phyloP scores from a whole-genome alignment of 2,329 filamentous ascomycete species.

The Fusarium sp. region DNA sequence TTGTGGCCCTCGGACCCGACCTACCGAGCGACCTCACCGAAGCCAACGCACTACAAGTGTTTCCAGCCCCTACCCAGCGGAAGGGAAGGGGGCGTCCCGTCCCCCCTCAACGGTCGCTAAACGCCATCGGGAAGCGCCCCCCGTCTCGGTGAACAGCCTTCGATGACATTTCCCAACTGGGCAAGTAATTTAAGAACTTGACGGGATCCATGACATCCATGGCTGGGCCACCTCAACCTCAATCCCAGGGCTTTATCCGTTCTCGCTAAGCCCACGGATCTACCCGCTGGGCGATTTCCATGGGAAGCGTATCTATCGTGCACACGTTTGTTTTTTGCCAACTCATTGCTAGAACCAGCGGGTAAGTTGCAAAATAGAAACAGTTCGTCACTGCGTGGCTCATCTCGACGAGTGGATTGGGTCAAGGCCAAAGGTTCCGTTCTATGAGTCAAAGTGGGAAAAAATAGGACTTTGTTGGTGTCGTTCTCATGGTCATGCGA shows the following conservation, averaged over 20 bases:
- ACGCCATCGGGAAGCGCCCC: conserved; percentile 18
- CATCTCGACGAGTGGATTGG: conserved; percentile 21
- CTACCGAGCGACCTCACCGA: conserved; percentile 25
- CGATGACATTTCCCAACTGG: conserved; percentile 31
- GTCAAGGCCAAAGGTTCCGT: conserved; percentile 26
- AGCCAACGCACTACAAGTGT: conserved; percentile 8
- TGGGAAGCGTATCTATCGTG: conserved; percentile 15
- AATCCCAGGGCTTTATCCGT: neutral
- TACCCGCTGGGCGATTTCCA: conserved; percentile 27
- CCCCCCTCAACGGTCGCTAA: conserved; percentile 35
- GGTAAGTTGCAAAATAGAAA: neutral
- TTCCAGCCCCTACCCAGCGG: conserved; percentile 34
- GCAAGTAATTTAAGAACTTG: conserved; percentile 22
- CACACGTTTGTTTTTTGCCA: neutral
- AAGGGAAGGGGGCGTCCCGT: conserved; percentile 27
- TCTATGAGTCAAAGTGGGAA: conserved; percentile 32
- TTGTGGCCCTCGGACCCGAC: conserved; percentile 25
- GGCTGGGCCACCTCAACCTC: conserved; percentile 1
- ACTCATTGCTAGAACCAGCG: neutral
- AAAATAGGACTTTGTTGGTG: conserved; percentile 3
- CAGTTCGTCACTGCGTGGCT: conserved; percentile 6
- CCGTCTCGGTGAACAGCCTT: conserved; percentile 19
- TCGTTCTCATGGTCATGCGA: conserved; percentile 30
- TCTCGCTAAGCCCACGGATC: conserved; percentile 34
- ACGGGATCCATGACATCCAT: neutral